These are phyloP conservation scores for Cyphellophora attinorum DNA, from an alignment of 2,329 filamentous ascomycete genomes.

Conservation along the genomic window DNA sequence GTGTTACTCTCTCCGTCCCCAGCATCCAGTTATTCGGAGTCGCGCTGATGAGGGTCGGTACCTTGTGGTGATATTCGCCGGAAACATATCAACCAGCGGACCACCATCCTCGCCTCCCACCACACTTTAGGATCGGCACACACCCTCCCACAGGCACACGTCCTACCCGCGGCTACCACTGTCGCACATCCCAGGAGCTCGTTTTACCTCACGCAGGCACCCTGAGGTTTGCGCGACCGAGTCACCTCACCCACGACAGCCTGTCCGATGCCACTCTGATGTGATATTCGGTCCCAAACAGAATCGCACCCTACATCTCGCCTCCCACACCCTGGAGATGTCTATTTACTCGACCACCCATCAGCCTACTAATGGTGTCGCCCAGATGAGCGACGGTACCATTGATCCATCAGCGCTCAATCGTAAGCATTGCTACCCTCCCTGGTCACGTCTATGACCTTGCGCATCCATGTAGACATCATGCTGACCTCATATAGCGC, in stretches of 20 bases:
- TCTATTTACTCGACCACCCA: slow-evolving; percentile 38
- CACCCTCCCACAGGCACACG: too few species aligned
- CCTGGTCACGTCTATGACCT: slow-evolving; percentile 1
- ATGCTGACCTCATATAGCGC: slow-evolving; percentile 25
- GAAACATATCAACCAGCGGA: too few species aligned
- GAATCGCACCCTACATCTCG: too few species aligned
- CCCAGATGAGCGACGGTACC: slow-evolving; percentile 56
- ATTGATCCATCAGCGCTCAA: slow-evolving; percentile 85
- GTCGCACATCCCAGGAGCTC: slow-evolving; percentile 11
- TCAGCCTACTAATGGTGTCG: slow-evolving; percentile 48
- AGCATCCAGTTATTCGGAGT: too few species aligned
- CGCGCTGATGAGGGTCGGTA: too few species aligned
- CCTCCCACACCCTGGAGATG: slow-evolving; percentile 18
- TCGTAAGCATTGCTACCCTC: slow-evolving; percentile 54
- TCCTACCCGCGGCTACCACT: slow-evolving; percentile 6
- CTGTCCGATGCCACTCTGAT: too few species aligned
- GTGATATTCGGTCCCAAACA: too few species aligned
- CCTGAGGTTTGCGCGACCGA: slow-evolving; percentile 8
- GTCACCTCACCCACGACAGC: slow-evolving; percentile 13
- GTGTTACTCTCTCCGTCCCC: too few species aligned
- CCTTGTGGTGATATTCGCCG: too few species aligned
- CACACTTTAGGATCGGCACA: too few species aligned
- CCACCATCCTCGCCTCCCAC: too few species aligned
- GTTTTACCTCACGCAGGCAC: slow-evolving; percentile 15
- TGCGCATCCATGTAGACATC: slow-evolving; percentile 14